Evolutionary conservation across 768 basidiomycete species (phyloP).

Genomic region (Pleurotus tuoliensis): DNA sequence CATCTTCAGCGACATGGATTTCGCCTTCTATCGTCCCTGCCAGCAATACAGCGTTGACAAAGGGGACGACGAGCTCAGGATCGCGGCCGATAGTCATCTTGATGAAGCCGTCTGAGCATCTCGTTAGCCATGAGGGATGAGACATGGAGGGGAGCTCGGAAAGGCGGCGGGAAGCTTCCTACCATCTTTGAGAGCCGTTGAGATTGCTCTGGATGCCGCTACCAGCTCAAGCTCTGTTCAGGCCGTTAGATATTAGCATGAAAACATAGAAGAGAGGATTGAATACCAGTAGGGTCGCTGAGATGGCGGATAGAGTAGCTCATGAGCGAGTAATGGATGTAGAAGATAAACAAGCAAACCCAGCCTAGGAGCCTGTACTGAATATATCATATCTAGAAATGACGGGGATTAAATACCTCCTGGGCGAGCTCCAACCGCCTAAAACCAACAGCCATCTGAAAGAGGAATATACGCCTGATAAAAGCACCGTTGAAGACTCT

Average conservation of each 20-base stretch:
- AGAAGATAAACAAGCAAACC: background rate
- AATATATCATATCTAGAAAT: background rate
- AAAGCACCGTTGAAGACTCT: background rate
- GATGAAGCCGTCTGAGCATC: background rate
- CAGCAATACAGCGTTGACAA: conserved; percentile 2
- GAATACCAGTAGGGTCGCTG: background rate
- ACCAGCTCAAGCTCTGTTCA: background rate
- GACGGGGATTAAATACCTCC: background rate
- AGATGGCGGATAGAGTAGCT: conserved; percentile 5
- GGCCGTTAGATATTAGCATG: background rate
- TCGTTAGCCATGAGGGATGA: background rate
- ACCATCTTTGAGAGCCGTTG: conserved; percentile 4
- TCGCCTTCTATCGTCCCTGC: conserved; percentile 12
- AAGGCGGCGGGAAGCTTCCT: background rate
- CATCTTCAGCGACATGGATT: conserved; percentile 15
- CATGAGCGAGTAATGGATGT: background rate
- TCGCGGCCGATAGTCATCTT: conserved; percentile 1
- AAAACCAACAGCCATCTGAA: background rate
- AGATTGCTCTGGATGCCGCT: background rate
- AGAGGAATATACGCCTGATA: conserved; percentile 1
- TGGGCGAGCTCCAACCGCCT: background rate
- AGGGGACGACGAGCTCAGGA: background rate
- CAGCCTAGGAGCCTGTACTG: too few species aligned
- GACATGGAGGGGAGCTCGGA: background rate
- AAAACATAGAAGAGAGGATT: background rate